phyloP scores from a whole-genome alignment of 1,139 yeast species.

The Candida glucosophila region DNA sequence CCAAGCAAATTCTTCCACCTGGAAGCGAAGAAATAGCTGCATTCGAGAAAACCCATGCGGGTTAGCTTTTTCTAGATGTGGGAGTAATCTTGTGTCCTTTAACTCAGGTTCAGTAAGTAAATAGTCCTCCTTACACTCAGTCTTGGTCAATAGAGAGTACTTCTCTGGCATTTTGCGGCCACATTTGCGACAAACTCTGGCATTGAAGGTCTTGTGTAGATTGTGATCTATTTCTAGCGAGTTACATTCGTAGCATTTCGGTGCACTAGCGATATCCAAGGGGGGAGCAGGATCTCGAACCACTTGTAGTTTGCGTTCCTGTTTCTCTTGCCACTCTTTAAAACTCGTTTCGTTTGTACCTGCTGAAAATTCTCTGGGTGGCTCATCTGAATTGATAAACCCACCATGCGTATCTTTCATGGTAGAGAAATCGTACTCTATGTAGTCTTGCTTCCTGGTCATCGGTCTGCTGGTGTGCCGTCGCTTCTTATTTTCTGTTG shows the following conservation, averaged over 20 bases:
- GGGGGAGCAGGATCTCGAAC: conserved; percentile 61
- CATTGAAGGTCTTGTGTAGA: conserved; percentile 55
- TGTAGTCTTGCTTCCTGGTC: conserved; percentile 59
- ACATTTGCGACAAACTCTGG: conserved; percentile 74
- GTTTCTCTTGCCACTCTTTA: conserved; percentile 73
- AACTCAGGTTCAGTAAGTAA: conserved; percentile 88
- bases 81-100: conserved; percentile 57
- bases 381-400: conserved; percentile 46
- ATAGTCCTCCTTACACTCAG: conserved; percentile 92
- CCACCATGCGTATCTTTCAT: conserved; percentile 90
- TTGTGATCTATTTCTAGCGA: conserved; percentile 74
- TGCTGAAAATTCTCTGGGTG: conserved; percentile 7
- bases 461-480: conserved; percentile 20
- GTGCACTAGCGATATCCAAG: conserved; percentile 58
- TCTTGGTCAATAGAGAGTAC: conserved; percentile 83
- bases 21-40: conserved; percentile 85
- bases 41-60: conserved; percentile 92
- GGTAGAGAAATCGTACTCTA: conserved; percentile 86
- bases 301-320: conserved; percentile 26
- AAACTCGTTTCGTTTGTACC: conserved; percentile 37
- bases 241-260: conserved; percentile 75
- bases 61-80: conserved; percentile 81
- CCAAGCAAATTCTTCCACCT: conserved; percentile 86
- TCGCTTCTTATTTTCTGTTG: conserved; percentile 2
- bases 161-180: conserved; percentile 71